Conservation (phyloP, 2,329 filamentous ascomycete genomes). For the Penicillium sp. region DNA sequence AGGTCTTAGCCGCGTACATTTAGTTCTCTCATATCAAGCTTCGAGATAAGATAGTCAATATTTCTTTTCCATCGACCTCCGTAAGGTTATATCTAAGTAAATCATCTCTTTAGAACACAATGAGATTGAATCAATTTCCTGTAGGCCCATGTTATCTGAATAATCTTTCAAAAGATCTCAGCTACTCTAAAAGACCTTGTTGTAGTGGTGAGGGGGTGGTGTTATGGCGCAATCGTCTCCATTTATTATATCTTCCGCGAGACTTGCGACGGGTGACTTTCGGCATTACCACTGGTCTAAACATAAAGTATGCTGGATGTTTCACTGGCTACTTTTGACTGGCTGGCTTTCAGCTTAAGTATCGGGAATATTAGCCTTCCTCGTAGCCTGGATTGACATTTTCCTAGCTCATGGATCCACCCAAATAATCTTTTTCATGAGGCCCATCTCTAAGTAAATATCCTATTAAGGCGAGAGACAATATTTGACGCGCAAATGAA, state of each 20-base stretch:
- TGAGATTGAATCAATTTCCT: not conserved
- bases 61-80: not conserved
- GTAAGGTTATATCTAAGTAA: not conserved
- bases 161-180: not conserved
- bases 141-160: not conserved
- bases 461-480: not conserved
- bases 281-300: not conserved
- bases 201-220: not conserved
- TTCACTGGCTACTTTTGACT: not conserved
- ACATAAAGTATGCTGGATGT: not conserved
- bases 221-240: slow-evolving; percentile 2
- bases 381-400: not conserved
- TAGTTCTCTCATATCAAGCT: not conserved
- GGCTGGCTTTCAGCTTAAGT: too few species aligned
- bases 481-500: too few species aligned
- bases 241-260: slow-evolving; percentile 4
- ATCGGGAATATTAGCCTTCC: not conserved
- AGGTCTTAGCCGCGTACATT: too few species aligned
- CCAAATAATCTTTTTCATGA: not conserved
- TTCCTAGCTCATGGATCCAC: not conserved
- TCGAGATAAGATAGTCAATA: not conserved
- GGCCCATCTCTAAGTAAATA: not conserved
- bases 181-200: not conserved
- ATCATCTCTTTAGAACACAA: not conserved
- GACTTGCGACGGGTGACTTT: not conserved